Percentiles rank a stretch among this genome's conserved stretches.
Conservation (phyloP, 202 grass and related monocot genomes). For the Eragrostis tef region DNA sequence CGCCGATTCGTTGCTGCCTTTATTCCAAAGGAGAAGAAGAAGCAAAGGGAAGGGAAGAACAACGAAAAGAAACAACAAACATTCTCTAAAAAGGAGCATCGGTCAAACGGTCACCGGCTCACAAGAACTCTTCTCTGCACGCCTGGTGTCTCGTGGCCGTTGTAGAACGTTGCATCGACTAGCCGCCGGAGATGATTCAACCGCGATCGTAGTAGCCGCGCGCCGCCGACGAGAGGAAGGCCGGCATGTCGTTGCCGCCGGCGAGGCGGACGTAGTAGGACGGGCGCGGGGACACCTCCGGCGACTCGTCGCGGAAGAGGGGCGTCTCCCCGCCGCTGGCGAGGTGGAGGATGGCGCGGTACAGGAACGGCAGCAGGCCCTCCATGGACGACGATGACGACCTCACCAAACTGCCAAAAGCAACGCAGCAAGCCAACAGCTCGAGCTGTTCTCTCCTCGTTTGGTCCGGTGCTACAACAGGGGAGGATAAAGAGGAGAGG, state of each 20-base stretch:
- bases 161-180: not conserved
- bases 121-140: not conserved
- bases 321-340: conserved; percentile 45
- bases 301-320: conserved; percentile 53
- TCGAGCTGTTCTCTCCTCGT: not conserved
- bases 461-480: not conserved
- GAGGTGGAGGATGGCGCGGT: conserved; percentile 59
- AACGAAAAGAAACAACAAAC: not conserved
- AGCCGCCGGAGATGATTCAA: not conserved
- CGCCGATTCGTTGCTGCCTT: conserved; percentile 5
- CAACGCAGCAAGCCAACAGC: not conserved
- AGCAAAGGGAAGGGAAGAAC: not conserved
- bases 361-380: conserved; percentile 72
- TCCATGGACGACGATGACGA: conserved; percentile 47
- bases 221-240: conserved; percentile 32
- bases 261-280: conserved; percentile 53
- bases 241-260: conserved; percentile 16
- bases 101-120: not conserved
- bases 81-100: not conserved
- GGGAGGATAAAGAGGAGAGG: not conserved
- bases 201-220: conserved; percentile 48
- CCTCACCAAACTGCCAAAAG: not conserved
- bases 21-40: conserved; percentile 6
- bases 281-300: conserved; percentile 37
- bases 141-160: not conserved